These are phyloP conservation scores for Schoenoplectus tabernaemontani DNA, from an alignment of 202 grass and related monocot species.

Conservation along the genomic window DNA sequence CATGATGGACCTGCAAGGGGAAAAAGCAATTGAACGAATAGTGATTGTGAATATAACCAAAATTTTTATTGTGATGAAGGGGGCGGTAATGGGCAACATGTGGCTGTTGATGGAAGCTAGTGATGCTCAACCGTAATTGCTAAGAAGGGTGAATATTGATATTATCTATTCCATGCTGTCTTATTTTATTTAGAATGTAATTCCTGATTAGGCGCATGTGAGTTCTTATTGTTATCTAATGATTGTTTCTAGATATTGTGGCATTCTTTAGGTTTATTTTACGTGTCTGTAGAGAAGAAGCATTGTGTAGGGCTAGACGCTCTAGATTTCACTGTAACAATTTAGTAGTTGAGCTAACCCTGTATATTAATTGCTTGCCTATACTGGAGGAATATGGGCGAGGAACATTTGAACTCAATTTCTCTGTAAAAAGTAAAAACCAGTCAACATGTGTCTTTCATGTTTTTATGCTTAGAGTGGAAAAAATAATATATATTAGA, in stretches of 20 bases:
- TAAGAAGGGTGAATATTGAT: neutral
- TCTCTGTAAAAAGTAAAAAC: neutral
- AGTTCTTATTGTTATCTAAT: constrained; percentile 14
- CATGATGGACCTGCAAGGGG: neutral
- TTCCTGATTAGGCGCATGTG: neutral
- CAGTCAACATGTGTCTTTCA: neutral
- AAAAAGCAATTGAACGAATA: neutral
- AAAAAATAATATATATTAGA: neutral
- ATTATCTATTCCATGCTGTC: neutral
- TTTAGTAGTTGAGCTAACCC: neutral
- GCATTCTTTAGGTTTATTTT: constrained; percentile 5
- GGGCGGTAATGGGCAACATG: constrained; percentile 15
- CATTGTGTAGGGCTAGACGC: neutral
- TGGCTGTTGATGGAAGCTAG: constrained; percentile 20
- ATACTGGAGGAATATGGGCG: neutral
- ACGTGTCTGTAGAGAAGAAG: neutral
- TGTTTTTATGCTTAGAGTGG: neutral
- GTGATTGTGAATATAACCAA: neutral
- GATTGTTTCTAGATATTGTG: constrained; percentile 5
- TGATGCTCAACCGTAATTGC: constrained; percentile 19
- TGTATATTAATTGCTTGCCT: constrained; percentile 1
- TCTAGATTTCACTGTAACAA: constrained; percentile 5
- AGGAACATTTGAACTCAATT: neutral
- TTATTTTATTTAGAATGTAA: constrained; percentile 10
- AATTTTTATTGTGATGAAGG: constrained; percentile 23